A percentile compares a stretch with the other conserved stretches of the same genome.
phyloP scores from a whole-genome alignment of 768 basidiomycete genomes.

The Tricholomella constricta region DNA sequence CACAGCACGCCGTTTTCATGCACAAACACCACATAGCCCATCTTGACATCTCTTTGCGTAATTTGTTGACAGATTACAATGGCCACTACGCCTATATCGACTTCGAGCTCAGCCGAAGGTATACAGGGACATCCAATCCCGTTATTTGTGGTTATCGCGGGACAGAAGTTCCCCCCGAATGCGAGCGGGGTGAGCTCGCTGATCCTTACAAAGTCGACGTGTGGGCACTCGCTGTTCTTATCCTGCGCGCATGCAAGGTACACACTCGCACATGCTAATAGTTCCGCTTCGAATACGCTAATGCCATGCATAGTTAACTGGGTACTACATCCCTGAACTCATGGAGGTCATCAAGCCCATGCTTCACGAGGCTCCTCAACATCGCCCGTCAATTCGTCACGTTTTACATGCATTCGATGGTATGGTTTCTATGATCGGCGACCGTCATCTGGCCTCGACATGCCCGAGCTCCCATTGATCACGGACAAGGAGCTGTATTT shows the following conservation, averaged over 20 bases:
- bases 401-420: slow-evolving; percentile 56
- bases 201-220: slow-evolving; percentile 76
- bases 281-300: background rate
- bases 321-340: slow-evolving; percentile 62
- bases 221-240: slow-evolving; percentile 69
- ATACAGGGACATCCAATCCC: slow-evolving; percentile 39
- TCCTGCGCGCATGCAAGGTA: slow-evolving; percentile 69
- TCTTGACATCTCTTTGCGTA: slow-evolving; percentile 70
- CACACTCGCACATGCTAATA: background rate
- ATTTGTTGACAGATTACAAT: slow-evolving; percentile 65
- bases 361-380: slow-evolving; percentile 52
- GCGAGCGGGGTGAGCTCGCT: slow-evolving; percentile 47
- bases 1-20: slow-evolving; percentile 70
- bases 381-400: slow-evolving; percentile 50
- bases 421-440: slow-evolving; percentile 44
- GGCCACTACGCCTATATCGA: slow-evolving; percentile 75
- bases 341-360: slow-evolving; percentile 57
- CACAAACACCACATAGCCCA: slow-evolving; percentile 67
- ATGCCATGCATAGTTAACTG: slow-evolving; percentile 46
- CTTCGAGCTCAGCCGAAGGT: slow-evolving; percentile 65
- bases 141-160: slow-evolving; percentile 48
- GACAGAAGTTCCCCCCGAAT: slow-evolving; percentile 74
- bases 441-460: slow-evolving; percentile 28
- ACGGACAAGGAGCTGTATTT: background rate
- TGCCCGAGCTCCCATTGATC: slow-evolving; percentile 21